Evolutionary conservation across 305 asterid species (phyloP), one percentile per base, ranked within the genome.

Genomic region (Rubia tinctorum): DNA sequence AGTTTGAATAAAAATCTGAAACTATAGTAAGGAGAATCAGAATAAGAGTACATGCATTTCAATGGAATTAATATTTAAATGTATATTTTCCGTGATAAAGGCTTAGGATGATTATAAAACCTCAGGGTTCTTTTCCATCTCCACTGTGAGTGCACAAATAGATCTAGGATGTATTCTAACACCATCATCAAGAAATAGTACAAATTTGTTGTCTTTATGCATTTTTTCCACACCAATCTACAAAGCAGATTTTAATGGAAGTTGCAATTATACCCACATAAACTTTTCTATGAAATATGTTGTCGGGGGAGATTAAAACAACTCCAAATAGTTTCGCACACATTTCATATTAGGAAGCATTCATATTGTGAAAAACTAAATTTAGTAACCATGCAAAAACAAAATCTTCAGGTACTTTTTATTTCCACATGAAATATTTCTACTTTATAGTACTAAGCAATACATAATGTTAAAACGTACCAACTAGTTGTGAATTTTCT

Each of bases 121-220:
- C 83, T 90, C 96, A 15, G 99, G 97, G 82, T 95, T 90, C 86
- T 95, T 90, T 78, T 81, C 87, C 99, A 95, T 92, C 82, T 92
- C 98, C 77, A 91, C 85, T 66, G 99, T 86, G 75, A 95, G 97
- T 66, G 96, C 93, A 84, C 99, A 98, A 82, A 95, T 86, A 25
- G 99, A 88, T 66, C 99, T 98, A 80, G 99, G 99, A 87, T 95
- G 99, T 80, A 95, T 82, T 85, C 98, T 89, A 76, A 92, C 99
- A 79, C 92, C 99, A 79, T 95, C 99, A 71, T 95, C 99, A 61
- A 95, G 88, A 83, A 95, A 95, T 73, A 95, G 79, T 68, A 95
- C 97, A 82, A 90, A 95, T 80, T 90, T 95, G 84, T 86, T 90
- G 78, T 89, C 96, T 77, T 88, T 89, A 73, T 95, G 98, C 97